Base-by-base conservation (phyloP, 139 green algal species). In the Chlamydomonas incerta region DNA sequence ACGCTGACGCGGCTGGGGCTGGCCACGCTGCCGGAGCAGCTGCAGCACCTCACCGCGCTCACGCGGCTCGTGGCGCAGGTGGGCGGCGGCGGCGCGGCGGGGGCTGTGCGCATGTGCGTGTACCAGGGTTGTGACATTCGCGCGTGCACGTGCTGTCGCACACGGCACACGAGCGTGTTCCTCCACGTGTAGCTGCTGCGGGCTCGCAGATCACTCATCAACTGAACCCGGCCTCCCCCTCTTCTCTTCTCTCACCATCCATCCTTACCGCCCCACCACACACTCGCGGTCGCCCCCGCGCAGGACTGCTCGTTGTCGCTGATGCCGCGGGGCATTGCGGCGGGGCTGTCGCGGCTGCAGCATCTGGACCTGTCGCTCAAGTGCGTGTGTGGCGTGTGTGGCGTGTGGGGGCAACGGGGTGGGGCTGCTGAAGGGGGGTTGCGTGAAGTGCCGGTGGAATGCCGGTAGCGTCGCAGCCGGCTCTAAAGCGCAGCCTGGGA, bases 221-320 rank as follows among this genome's bases (percentile, higher is more conserved):
- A n/a, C n/a, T n/a, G n/a, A n/a, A n/a, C n/a, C n/a, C n/a, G n/a
- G n/a, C n/a, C n/a, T n/a, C n/a, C n/a, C n/a, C n/a, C n/a, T n/a
- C n/a, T n/a, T n/a, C n/a, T n/a, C n/a, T n/a, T n/a, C n/a, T n/a
- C n/a, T n/a, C n/a, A n/a, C n/a, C n/a, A n/a, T n/a, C n/a, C n/a
- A n/a, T n/a, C n/a, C n/a, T n/a, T n/a, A n/a, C n/a, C n/a, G n/a
- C n/a, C n/a, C n/a, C n/a, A n/a, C n/a, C n/a, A n/a, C n/a, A n/a
- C n/a, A n/a, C n/a, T n/a, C n/a, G n/a, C n/a, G n/a, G 8, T 33
- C 37, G 13, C 15, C 41, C 41, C 47, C 47, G 26, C 23, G 21
- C 77, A 83, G 77, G 77, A 83, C 77, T 83, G 77, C 63, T 74
- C 63, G 15, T 63, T 83, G 62, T 74, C 77, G 63, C 62, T 74